These are phyloP conservation scores for Digitaria exilis DNA, from an alignment of 202 grass and related monocot species.

Conservation along the genomic window DNA sequence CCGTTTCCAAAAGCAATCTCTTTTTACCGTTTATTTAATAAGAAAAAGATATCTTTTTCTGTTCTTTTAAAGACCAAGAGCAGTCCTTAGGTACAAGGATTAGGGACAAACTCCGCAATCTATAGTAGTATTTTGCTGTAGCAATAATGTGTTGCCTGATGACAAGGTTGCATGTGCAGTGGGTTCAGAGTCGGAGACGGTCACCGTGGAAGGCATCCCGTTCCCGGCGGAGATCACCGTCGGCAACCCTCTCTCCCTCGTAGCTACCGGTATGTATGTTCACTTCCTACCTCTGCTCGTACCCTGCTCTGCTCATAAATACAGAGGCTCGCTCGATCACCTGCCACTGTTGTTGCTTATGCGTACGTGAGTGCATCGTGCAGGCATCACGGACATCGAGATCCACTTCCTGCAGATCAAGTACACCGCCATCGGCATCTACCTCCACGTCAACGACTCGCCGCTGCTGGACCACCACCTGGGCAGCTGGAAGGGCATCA, in stretches of 20 bases:
- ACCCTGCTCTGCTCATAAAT: too few relatives aligned
- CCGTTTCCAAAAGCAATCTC: too few relatives aligned
- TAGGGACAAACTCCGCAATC: too few relatives aligned
- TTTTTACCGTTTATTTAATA: too few relatives aligned
- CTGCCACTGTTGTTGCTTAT: too few relatives aligned
- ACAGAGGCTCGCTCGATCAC: too few relatives aligned
- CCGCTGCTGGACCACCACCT: conserved; percentile 48
- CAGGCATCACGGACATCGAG: conserved; percentile 92
- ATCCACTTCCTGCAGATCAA: conserved; percentile 98
- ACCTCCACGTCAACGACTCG: conserved; percentile 44
- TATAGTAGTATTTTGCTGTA: neutral
- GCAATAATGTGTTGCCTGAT: neutral
- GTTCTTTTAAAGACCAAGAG: too few relatives aligned
- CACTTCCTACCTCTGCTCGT: too few relatives aligned
- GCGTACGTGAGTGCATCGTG: too few relatives aligned
- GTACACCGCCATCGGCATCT: conserved; percentile 80
- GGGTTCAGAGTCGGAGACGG: conserved; percentile 59
- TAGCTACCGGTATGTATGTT: conserved; percentile 46
- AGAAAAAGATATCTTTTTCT: too few relatives aligned
- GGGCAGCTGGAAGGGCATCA: conserved; percentile 61
- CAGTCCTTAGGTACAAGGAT: too few relatives aligned
- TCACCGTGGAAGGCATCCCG: conserved; percentile 58
- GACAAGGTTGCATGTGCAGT: conserved; percentile 33
- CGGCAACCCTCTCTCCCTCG: conserved; percentile 58
- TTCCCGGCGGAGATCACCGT: conserved; percentile 62